These are phyloP conservation scores for Cutaneotrichosporon cyanovorans DNA, from an alignment of 1,284 basidiomycete genomes.

Conservation along the genomic window DNA sequence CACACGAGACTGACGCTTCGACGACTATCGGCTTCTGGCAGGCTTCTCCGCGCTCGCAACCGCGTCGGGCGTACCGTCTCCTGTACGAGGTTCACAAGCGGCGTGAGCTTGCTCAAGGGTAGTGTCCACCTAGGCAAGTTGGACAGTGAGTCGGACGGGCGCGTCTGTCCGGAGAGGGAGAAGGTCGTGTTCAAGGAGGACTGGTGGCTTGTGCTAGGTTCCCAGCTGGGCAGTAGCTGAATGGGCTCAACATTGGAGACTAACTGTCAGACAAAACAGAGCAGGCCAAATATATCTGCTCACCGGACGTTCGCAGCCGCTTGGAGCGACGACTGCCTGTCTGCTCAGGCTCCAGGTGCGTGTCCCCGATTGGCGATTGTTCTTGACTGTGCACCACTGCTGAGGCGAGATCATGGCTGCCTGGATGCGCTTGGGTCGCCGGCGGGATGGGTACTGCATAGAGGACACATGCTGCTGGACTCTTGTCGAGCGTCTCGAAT, in stretches of 20 bases:
- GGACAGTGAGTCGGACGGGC: constrained; percentile 15
- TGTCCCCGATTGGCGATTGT: neutral
- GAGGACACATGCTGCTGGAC: neutral
- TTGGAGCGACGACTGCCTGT: constrained; percentile 2
- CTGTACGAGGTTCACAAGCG: constrained; percentile 16
- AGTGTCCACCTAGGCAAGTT: constrained; percentile 33
- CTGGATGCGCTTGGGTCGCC: neutral
- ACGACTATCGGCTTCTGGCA: constrained; percentile 1
- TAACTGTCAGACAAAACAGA: neutral
- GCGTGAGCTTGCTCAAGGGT: constrained; percentile 24
- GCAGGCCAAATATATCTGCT: neutral
- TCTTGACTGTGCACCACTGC: neutral
- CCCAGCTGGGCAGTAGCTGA: neutral
- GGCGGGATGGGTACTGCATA: neutral
- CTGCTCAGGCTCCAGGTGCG: neutral
- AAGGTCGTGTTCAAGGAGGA: constrained; percentile 30
- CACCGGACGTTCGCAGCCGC: constrained; percentile 6
- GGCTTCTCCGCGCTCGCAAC: neutral
- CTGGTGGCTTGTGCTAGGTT: constrained; percentile 4
- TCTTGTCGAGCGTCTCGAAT: neutral
- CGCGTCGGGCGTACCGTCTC: neutral
- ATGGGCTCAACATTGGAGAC: neutral
- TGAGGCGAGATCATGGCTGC: no score
- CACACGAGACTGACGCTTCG: constrained; percentile 22
- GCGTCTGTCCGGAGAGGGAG: constrained; percentile 15